Evolutionary conservation across 1,284 basidiomycete species (phyloP).

Genomic region (Ganoderma multipileum): DNA sequence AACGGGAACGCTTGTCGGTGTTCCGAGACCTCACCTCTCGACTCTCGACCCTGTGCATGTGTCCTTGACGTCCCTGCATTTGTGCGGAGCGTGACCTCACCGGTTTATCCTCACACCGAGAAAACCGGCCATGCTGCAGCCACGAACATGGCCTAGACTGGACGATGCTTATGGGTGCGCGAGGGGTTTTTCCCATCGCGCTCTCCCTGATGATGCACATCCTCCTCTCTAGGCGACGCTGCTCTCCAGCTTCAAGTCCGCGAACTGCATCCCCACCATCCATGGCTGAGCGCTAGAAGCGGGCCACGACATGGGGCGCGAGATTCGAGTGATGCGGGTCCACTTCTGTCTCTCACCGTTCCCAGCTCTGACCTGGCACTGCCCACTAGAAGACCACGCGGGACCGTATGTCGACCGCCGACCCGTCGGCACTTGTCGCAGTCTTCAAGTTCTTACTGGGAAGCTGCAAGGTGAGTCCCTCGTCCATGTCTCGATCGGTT

Average conservation of each 20-base stretch:
- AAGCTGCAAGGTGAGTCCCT: neutral
- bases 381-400: too few species aligned
- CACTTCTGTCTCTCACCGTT: neutral
- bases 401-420: too few species aligned
- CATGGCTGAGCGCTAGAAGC: neutral
- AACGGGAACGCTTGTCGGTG: slow-evolving; percentile 1
- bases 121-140: too few species aligned
- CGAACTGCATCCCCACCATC: neutral
- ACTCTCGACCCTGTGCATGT: neutral
- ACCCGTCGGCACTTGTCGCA: neutral
- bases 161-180: too few species aligned
- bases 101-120: too few species aligned
- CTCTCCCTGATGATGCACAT: neutral
- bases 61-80: neutral
- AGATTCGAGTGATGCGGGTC: neutral
- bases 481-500: neutral
- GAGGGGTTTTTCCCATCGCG: too few species aligned
- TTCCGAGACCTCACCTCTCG: neutral
- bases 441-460: neutral
- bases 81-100: neutral
- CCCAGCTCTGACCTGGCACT: too few species aligned
- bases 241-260: neutral
- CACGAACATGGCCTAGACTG: too few species aligned
- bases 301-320: neutral
- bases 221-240: neutral